These are phyloP conservation scores for Rutstroemia sp. DNA, from an alignment of 2,329 filamentous ascomycete genomes.

Conservation along the genomic window DNA sequence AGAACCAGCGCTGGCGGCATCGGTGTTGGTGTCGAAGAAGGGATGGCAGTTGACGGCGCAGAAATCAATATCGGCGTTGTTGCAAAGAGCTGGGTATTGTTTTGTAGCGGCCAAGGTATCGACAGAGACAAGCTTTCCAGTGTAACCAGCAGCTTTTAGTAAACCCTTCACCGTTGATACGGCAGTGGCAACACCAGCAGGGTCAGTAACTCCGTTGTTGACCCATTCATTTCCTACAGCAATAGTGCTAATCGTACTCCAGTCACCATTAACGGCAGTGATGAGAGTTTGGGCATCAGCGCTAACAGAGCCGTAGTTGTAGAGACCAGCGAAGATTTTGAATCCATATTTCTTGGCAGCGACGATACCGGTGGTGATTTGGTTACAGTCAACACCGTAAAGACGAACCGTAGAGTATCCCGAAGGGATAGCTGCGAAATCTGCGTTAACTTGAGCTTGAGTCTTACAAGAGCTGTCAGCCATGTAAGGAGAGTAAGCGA, in stretches of 20 bases:
- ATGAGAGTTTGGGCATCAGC: conserved; percentile 52
- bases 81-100: conserved; percentile 61
- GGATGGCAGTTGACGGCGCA: conserved; percentile 77
- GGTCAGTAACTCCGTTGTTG: conserved; percentile 50
- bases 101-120: conserved; percentile 70
- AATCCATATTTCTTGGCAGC: conserved; percentile 58
- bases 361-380: conserved; percentile 56
- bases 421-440: conserved; percentile 49
- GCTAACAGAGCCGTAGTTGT: conserved; percentile 41
- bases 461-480: conserved; percentile 58
- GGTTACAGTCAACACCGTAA: conserved; percentile 75
- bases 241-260: conserved; percentile 62
- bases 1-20: conserved; percentile 52
- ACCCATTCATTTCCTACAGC: conserved; percentile 77
- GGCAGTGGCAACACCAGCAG: conserved; percentile 47
- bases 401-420: conserved; percentile 60
- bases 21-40: conserved; percentile 66
- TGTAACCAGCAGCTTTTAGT: conserved; percentile 57
- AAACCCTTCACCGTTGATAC: conserved; percentile 48
- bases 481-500: conserved; percentile 53
- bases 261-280: conserved; percentile 52
- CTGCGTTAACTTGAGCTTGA: conserved; percentile 50
- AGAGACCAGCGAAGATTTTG: conserved; percentile 71
- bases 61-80: conserved; percentile 56
- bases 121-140: conserved; percentile 68